Evolutionary conservation across 1,284 basidiomycete species (phyloP).

Genomic region (Vanrija sp.): DNA sequence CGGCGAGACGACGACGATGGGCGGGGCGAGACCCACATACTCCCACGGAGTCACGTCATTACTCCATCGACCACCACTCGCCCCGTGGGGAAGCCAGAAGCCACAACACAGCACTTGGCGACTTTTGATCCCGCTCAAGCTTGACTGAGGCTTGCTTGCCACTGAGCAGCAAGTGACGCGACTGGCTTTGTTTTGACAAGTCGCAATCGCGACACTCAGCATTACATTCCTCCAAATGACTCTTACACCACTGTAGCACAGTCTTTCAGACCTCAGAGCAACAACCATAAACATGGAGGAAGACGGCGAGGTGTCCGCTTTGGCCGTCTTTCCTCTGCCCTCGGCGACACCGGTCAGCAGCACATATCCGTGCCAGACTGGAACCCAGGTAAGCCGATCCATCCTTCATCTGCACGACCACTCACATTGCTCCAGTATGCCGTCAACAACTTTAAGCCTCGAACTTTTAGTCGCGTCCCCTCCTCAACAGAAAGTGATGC

Average conservation of each 20-base stretch:
- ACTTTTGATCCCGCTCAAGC: too few species aligned
- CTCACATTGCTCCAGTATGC: conserved; percentile 20
- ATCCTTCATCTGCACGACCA: background rate
- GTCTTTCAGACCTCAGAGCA: too few species aligned
- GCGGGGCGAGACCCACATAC: too few species aligned
- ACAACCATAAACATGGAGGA: conserved; percentile 4
- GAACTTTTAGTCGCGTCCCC: conserved; percentile 31
- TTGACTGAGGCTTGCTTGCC: too few species aligned
- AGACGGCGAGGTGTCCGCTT: conserved; percentile 1
- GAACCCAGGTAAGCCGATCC: conserved; percentile 20
- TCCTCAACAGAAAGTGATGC: conserved; percentile 41
- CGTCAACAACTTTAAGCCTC: conserved; percentile 31
- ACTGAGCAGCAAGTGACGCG: background rate
- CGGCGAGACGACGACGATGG: too few species aligned
- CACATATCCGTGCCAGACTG: conserved; percentile 10
- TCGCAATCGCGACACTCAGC: background rate
- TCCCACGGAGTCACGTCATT: too few species aligned
- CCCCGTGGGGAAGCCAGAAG: too few species aligned
- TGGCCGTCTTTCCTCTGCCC: conserved; percentile 6
- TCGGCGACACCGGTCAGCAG: background rate
- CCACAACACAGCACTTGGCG: too few species aligned
- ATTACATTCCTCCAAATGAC: background rate
- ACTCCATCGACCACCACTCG: too few species aligned
- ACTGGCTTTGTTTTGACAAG: conserved; percentile 1
- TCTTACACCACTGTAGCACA: too few species aligned